A percentile compares a stretch with the other conserved stretches of the same genome.
Evolutionary conservation across 1,139 yeast genomes (phyloP).

Genomic region (Pichia sp.): DNA sequence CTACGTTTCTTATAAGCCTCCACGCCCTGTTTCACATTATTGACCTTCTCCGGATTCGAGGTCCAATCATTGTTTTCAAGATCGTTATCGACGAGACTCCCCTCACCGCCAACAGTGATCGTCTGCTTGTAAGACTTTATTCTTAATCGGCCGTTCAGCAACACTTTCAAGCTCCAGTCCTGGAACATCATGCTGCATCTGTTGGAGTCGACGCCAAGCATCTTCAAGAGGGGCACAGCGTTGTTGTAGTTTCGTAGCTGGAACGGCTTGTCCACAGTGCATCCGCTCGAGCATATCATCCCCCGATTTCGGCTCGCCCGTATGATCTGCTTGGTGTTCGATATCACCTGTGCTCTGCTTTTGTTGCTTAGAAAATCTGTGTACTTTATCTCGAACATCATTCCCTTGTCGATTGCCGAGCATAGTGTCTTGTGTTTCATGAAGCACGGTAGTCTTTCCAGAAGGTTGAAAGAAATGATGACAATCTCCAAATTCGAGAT

Average conservation of each 20-base stretch:
- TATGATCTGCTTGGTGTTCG: slow-evolving; percentile 70
- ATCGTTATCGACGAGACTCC: slow-evolving; percentile 28
- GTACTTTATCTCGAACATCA: slow-evolving; percentile 76
- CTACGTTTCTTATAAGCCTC: slow-evolving; percentile 28
- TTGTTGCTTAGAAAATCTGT: slow-evolving; percentile 43
- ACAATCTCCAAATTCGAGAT: slow-evolving; percentile 75
- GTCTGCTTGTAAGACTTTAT: slow-evolving; percentile 67
- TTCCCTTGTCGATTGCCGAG: slow-evolving; percentile 77
- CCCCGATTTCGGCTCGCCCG: slow-evolving; percentile 83
- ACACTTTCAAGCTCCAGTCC: slow-evolving; percentile 55
- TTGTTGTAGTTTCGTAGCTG: slow-evolving; percentile 66
- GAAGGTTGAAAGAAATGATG: slow-evolving; percentile 66
- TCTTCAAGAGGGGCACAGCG: slow-evolving; percentile 56
- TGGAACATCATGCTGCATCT: slow-evolving; percentile 59
- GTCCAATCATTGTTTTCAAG: slow-evolving; percentile 20
- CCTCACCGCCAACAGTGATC: slow-evolving; percentile 46
- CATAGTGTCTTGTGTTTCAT: slow-evolving; percentile 81
- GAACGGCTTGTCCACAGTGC: slow-evolving; percentile 45
- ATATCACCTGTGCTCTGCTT: slow-evolving; percentile 38
- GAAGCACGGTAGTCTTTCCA: slow-evolving; percentile 65
- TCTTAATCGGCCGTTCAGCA: slow-evolving; percentile 70
- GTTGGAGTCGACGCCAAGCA: slow-evolving; percentile 66
- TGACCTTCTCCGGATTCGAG: slow-evolving; percentile 3
- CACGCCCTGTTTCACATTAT: slow-evolving; percentile 27
- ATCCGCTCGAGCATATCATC: slow-evolving; percentile 74